Base-by-base conservation (phyloP, 1,139 yeast species). In the Eremothecium coryli region DNA sequence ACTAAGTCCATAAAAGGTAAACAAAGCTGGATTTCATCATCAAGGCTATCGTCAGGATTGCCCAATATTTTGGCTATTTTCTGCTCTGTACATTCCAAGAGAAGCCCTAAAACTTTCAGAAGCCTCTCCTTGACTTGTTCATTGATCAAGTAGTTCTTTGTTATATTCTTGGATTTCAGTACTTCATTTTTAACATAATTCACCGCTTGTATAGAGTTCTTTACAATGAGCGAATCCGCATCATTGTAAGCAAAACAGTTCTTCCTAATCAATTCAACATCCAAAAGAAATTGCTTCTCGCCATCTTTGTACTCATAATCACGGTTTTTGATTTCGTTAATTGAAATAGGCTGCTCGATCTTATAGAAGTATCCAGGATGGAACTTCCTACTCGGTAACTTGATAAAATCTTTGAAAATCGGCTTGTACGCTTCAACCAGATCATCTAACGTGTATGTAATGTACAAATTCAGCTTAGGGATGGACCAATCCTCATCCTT, bases 361-460 rank as follows among this genome's bases (percentile, higher is more conserved):
- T 78, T 65, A 36, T 73, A 70, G 53, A 78, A 82, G 58, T 88
- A 90, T 50, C 82, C 93, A 0, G 96, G 94, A 45, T 82, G 85
- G 25, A 72, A 62, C 45, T 79, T 79, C 50, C 73, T 79, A 23
- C 80, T 68, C 2, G 95, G 95, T 26, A 84, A 62, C 47, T 76
- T 74, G 38, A 74, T 54, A 50, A 82, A 82, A 35, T 81, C 74
- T 12, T 66, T 66, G 13, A 69, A 67, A 22, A 74, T 50, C 46
- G 61, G 21, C 53, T 50, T 45, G 39, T 51, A 48, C n/a, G 52
- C 48, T 33, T 51, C 55, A 23, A 49, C 41, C 27, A 56, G 36
- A 35, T 50, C 47, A 49, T 65, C 59, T 12, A 58, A 36, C 2
- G 53, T 51, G 26, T 48, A 50, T 8, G 53, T 48, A n/a, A 56